These are phyloP conservation scores for Stenocarpella maydis DNA, from an alignment of 2,329 filamentous ascomycete genomes.

Conservation along the genomic window DNA sequence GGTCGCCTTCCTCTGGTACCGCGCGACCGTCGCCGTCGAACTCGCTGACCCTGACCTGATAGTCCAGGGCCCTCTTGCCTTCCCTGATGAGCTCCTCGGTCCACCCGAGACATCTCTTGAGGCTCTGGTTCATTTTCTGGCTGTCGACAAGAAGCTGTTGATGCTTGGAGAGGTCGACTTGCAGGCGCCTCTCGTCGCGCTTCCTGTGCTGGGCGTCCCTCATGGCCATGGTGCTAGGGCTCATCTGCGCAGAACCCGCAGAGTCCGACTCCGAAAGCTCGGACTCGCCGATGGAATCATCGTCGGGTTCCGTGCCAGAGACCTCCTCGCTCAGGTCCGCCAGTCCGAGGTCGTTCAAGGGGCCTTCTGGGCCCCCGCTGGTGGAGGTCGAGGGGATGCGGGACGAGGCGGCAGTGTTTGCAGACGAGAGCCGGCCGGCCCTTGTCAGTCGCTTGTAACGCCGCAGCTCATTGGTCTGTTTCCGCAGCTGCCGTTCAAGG, in stretches of 20 bases:
- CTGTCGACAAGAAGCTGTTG: slow-evolving; percentile 88
- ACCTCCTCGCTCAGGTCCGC: slow-evolving; percentile 62
- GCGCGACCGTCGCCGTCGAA: slow-evolving; percentile 84
- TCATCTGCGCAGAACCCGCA: slow-evolving; percentile 48
- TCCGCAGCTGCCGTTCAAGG: slow-evolving; percentile 87
- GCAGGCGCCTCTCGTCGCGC: slow-evolving; percentile 83
- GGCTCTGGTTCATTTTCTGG: slow-evolving; percentile 93
- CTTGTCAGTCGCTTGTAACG: slow-evolving; percentile 87
- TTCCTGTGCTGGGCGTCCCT: slow-evolving; percentile 64
- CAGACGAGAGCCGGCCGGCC: slow-evolving; percentile 75
- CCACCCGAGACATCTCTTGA: slow-evolving; percentile 88
- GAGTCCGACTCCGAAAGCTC: slow-evolving; percentile 53
- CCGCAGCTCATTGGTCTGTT: slow-evolving; percentile 88
- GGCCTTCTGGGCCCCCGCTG: slow-evolving; percentile 49
- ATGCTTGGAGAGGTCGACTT: slow-evolving; percentile 86
- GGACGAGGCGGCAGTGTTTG: slow-evolving; percentile 51
- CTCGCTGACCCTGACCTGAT: slow-evolving; percentile 80
- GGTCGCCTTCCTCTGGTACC: slow-evolving; percentile 70
- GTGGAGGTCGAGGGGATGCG: slow-evolving; percentile 54
- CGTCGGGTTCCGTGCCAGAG: slow-evolving; percentile 42
- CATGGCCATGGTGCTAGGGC: slow-evolving; percentile 50
- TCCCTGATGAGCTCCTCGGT: slow-evolving; percentile 92
- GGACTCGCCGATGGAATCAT: slow-evolving; percentile 57
- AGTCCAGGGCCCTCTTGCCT: slow-evolving; percentile 85
- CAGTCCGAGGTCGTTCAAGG: slow-evolving; percentile 53